These are phyloP conservation scores for Prunus persica DNA, from an alignment of 306 rosid species.

Conservation along the genomic window DNA sequence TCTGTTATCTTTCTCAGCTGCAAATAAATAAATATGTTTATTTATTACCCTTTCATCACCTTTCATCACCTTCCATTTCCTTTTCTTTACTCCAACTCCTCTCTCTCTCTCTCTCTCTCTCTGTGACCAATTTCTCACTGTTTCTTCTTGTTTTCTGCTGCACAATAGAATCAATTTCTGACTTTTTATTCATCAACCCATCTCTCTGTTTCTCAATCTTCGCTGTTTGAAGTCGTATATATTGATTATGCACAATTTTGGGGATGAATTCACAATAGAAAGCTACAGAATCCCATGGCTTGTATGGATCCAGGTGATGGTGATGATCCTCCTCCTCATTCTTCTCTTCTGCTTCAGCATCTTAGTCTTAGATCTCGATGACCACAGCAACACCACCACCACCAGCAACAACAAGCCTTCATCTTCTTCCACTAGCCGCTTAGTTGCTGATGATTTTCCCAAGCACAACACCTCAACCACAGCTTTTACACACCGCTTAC, in stretches of 20 bases:
- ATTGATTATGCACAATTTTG: slow-evolving; percentile 52
- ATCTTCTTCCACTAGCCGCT: slow-evolving; percentile 29
- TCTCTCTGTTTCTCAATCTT: background rate
- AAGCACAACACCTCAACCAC: slow-evolving; percentile 21
- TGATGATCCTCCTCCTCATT: slow-evolving; percentile 55
- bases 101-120: background rate
- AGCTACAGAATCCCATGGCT: slow-evolving; percentile 66
- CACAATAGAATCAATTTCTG: background rate
- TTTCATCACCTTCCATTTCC: background rate
- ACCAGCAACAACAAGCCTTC: slow-evolving; percentile 21
- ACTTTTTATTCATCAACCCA: background rate
- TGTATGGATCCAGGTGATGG: slow-evolving; percentile 70
- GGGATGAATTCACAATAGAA: slow-evolving; percentile 44
- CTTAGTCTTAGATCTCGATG: slow-evolving; percentile 38
- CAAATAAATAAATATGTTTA: background rate
- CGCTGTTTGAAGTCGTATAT: background rate
- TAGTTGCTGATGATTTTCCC: slow-evolving; percentile 22
- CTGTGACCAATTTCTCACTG: background rate
- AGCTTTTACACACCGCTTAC: slow-evolving; percentile 24
- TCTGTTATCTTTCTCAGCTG: background rate
- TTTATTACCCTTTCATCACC: background rate
- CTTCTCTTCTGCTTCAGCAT: slow-evolving; percentile 49
- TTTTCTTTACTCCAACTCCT: background rate
- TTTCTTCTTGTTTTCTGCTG: background rate
- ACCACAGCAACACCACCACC: background rate